Evolutionary conservation across 1,139 yeast genomes (phyloP), one percentile per base, ranked within the genome.

Genomic region (Lizanozyma gosingica): DNA sequence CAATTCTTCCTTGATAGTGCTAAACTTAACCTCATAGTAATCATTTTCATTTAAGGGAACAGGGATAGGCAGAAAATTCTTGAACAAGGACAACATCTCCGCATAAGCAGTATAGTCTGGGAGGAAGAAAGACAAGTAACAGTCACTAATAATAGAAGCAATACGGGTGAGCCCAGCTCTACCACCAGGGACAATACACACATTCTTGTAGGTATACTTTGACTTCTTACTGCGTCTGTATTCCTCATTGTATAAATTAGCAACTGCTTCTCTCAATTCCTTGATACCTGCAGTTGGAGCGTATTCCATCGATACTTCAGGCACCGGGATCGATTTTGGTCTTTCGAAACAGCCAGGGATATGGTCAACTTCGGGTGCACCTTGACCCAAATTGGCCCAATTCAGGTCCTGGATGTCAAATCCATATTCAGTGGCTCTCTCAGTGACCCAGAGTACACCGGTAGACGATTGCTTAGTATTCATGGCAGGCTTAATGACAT

Each of bases 71-170:
- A 82, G 74, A 54, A 78, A 78, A 56, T 78, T 78, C 62, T 78
- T 78, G 62, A 78, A 78, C 41, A 78, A 65, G 14, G 83, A 75
- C 51, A 78, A 63, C 83, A 78, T 78, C 56, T 78, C 85, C n/a
- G 85, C 81, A 52, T 78, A 78, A 3, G 85, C 85, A 18, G 85
- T 78, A 53, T 79, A 78, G 55, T 79, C 85, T 3, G 85, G 85
- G 49, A 78, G 64, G 56, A 79, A 79, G 56, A 78, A 79, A 15
- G 81, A 73, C 43, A 79, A 59, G 53, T 78, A 78, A 51, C 83
- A 69, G 55, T 79, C 83, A 43, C 75, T 66, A 43, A 79, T 68
- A 46, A 79, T 77, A 11, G 83, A 76, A 18, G 85, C 85, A 48
- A 78, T 78, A 56, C 85, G 68, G 17, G 81, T 78, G 47, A 79